Evolutionary conservation across 345 rosid species (phyloP).

Genomic region (Rhizophora apiculata): DNA sequence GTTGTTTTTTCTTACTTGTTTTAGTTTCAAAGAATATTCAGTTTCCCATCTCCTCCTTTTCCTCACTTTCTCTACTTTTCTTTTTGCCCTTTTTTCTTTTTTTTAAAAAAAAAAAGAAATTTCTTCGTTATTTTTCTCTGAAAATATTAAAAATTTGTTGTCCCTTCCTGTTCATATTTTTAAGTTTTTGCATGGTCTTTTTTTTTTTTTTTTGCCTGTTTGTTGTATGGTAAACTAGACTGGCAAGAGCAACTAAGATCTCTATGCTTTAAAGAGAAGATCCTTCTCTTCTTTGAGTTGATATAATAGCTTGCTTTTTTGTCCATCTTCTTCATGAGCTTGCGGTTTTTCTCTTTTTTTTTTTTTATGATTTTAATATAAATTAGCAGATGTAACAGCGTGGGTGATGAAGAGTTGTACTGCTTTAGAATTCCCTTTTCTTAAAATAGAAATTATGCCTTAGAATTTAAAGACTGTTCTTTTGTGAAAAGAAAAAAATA

Average conservation of each 20-base stretch:
- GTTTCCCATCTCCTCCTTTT: slow-evolving; percentile 1
- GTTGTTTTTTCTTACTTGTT: slow-evolving; percentile 10
- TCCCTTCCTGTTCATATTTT: background rate
- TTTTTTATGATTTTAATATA: no score
- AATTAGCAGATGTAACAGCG: no score
- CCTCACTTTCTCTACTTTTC: background rate
- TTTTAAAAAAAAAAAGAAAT: background rate
- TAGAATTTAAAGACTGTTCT: background rate
- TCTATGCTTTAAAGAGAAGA: slow-evolving; percentile 9
- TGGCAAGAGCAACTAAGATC: slow-evolving; percentile 9
- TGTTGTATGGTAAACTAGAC: background rate
- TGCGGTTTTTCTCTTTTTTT: background rate
- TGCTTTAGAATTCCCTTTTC: no score
- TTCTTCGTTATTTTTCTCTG: background rate
- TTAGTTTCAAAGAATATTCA: slow-evolving; percentile 7
- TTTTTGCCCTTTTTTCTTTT: background rate
- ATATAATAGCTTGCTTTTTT: background rate
- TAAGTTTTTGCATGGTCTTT: slow-evolving; percentile 14
- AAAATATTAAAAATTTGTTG: background rate
- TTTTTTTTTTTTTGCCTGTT: background rate
- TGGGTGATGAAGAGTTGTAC: no score
- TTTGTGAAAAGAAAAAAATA: no score
- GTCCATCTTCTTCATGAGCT: background rate
- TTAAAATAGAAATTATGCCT: no score
- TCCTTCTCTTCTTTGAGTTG: slow-evolving; percentile 4